Conservation (phyloP, 2,329 filamentous ascomycete genomes). For the Paracoccidioides brasiliensis region DNA sequence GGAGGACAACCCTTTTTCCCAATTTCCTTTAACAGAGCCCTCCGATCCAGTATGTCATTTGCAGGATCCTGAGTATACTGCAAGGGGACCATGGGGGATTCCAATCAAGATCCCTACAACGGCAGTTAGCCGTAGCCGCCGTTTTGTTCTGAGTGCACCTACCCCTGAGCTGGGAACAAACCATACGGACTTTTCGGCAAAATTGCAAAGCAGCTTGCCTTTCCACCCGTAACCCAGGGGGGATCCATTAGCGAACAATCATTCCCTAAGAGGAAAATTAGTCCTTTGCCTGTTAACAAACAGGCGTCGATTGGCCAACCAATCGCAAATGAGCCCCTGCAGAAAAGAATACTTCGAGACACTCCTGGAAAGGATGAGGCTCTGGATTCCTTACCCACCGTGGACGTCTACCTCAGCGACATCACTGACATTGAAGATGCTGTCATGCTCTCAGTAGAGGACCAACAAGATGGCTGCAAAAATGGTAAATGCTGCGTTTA, state of each 20-base stretch:
- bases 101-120: slow-evolving; percentile 41
- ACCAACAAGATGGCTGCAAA: slow-evolving; percentile 1
- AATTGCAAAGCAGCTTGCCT: neutral
- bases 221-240: neutral
- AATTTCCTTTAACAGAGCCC: neutral
- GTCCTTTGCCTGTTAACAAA: too few species aligned
- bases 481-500: slow-evolving; percentile 45
- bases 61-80: slow-evolving; percentile 28
- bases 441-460: slow-evolving; percentile 22
- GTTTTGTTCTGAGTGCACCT: slow-evolving; percentile 16
- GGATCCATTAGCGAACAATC: neutral
- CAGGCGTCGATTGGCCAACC: too few species aligned
- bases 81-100: slow-evolving; percentile 25
- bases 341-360: neutral
- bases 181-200: too few species aligned
- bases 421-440: slow-evolving; percentile 37
- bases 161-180: slow-evolving; percentile 8
- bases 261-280: neutral
- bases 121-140: slow-evolving; percentile 35
- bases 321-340: too few species aligned
- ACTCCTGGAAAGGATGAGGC: neutral
- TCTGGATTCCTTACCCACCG: neutral
- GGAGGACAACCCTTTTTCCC: neutral
- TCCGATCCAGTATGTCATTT: slow-evolving; percentile 15
- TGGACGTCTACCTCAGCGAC: slow-evolving; percentile 24